Evolutionary conservation across 2,329 filamentous ascomycete genomes (phyloP).

Genomic region (Torrubiellomyces zombiae): DNA sequence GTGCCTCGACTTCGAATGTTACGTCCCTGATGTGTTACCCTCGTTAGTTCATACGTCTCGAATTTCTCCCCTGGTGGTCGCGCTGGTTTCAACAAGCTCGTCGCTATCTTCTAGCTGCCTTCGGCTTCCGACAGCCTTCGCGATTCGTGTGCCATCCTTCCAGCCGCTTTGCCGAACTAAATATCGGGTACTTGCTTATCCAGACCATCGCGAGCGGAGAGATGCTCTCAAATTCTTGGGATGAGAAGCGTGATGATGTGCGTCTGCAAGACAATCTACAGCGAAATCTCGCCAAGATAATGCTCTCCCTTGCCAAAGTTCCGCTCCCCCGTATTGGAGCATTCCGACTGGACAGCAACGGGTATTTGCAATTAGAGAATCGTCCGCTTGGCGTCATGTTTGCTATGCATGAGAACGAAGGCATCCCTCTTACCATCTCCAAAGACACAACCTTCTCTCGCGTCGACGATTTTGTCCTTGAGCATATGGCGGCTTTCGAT

Average conservation of each 20-base stretch:
- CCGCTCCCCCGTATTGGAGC: constrained; percentile 12
- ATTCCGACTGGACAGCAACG: constrained; percentile 11
- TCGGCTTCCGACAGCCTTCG: constrained; percentile 5
- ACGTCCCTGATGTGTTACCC: constrained; percentile 1
- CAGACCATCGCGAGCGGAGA: constrained; percentile 6
- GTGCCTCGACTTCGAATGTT: constrained; percentile 1
- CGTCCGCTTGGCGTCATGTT: constrained; percentile 5
- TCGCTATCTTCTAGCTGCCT: constrained; percentile 1
- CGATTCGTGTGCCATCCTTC: constrained; percentile 4
- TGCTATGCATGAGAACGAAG: constrained; percentile 7
- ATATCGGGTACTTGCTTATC: constrained; percentile 8
- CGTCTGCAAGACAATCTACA: constrained; percentile 11
- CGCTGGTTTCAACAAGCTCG: constrained; percentile 2
- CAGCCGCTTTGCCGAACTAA: constrained; percentile 4
- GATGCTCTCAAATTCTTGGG: constrained; percentile 9
- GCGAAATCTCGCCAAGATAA: constrained; percentile 11
- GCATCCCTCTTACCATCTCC: constrained; percentile 5
- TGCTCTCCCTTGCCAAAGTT: constrained; percentile 14
- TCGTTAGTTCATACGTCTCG: constrained; percentile 1
- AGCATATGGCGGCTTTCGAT: constrained; percentile 5
- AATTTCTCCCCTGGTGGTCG: constrained; percentile 1
- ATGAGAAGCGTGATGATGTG: constrained; percentile 6
- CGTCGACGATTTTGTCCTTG: constrained; percentile 6
- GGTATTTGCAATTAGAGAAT: constrained; percentile 13
- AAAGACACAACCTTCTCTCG: constrained; percentile 5